Evolutionary conservation across 345 rosid species (phyloP).

Genomic region (Eutrema yunnanense): DNA sequence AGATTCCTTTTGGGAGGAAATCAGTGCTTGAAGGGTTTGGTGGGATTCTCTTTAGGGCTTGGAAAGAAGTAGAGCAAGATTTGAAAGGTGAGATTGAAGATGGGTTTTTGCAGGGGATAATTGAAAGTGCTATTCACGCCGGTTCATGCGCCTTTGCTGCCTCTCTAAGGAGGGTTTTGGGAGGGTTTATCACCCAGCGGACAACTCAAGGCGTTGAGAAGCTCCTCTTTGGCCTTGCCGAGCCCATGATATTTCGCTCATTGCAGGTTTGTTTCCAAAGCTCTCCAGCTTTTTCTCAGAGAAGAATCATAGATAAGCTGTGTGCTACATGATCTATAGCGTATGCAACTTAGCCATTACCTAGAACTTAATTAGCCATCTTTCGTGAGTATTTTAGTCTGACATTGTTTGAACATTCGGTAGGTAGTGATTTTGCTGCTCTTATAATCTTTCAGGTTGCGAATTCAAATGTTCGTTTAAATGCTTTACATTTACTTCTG

Average conservation of each 20-base stretch:
- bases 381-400: background rate
- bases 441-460: conserved; percentile 62
- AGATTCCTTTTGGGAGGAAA: conserved; percentile 81
- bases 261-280: conserved; percentile 52
- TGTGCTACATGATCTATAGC: too few species aligned
- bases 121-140: conserved; percentile 72
- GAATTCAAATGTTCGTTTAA: conserved; percentile 86
- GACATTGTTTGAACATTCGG: background rate
- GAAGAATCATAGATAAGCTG: background rate
- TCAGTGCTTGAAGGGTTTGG: conserved; percentile 89
- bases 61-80: conserved; percentile 63
- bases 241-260: conserved; percentile 87
- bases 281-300: background rate
- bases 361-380: background rate
- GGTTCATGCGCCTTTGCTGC: conserved; percentile 47
- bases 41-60: conserved; percentile 64
- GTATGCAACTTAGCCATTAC: background rate
- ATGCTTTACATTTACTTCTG: conserved; percentile 80
- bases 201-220: conserved; percentile 77
- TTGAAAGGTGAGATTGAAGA: conserved; percentile 63
- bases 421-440: background rate
- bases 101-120: conserved; percentile 61
- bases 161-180: conserved; percentile 74
- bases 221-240: conserved; percentile 68
- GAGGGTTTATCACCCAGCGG: conserved; percentile 66